These are phyloP conservation scores for Rutstroemia sydowiana DNA, from an alignment of 2,329 filamentous ascomycete genomes.

Conservation along the genomic window DNA sequence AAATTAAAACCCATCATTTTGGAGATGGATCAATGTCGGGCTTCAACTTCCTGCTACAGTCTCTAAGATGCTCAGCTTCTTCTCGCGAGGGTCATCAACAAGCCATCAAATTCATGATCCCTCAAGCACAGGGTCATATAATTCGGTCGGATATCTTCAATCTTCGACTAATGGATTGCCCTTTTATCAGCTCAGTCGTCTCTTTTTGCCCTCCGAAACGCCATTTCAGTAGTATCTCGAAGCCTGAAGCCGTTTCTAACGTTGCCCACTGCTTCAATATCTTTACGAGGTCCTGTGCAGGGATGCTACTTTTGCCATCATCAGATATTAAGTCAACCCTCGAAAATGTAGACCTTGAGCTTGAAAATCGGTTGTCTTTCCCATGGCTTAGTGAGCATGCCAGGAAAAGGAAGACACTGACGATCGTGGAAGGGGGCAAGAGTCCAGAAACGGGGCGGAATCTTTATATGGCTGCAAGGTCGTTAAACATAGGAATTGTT, in stretches of 20 bases:
- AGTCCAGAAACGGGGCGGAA: background rate
- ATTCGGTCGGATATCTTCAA: background rate
- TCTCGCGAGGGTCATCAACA: background rate
- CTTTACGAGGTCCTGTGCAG: background rate
- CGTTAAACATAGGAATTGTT: background rate
- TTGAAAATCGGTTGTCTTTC: background rate
- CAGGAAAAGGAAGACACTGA: background rate
- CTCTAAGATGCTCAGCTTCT: background rate
- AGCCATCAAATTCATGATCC: background rate
- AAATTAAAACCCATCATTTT: background rate
- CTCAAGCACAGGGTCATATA: constrained; percentile 2
- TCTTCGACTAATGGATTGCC: background rate
- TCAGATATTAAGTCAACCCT: background rate
- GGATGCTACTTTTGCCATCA: background rate
- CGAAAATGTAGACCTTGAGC: background rate
- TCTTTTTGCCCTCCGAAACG: background rate
- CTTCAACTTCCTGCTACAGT: background rate
- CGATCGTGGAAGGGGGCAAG: background rate
- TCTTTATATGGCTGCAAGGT: background rate
- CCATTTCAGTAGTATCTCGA: background rate
- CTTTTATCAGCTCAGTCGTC: background rate
- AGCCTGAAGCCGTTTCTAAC: background rate
- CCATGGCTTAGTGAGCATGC: background rate
- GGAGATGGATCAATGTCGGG: background rate
- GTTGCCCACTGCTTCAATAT: background rate